These are phyloP conservation scores for Arachis hypogaea DNA, from an alignment of 306 rosid genomes.

Conservation along the genomic window DNA sequence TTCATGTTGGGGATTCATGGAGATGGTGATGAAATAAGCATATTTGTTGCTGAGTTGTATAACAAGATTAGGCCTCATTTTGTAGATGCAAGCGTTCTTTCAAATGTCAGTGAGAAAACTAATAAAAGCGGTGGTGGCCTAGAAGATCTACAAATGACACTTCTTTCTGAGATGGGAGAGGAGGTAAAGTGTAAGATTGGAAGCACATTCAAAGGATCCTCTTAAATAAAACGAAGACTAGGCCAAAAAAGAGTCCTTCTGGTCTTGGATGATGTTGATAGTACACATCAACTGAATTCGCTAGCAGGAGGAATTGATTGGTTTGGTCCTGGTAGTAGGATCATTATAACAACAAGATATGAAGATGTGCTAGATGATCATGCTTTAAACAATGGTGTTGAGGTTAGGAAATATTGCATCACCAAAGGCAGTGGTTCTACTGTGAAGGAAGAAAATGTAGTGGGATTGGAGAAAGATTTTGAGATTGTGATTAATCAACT, in stretches of 20 bases:
- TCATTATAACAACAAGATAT: neutral
- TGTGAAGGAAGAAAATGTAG: neutral
- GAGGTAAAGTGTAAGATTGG: neutral
- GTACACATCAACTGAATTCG: neutral
- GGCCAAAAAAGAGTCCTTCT: neutral
- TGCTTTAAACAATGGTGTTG: neutral
- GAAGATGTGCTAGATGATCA: neutral
- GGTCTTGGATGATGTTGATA: neutral
- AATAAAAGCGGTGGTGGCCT: neutral
- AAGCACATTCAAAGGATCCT: neutral
- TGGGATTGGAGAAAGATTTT: neutral
- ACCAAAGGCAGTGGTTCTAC: neutral
- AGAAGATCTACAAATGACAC: no score
- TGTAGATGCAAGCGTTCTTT: no score
- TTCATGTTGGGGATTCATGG: slow-evolving; percentile 14
- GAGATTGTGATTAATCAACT: neutral
- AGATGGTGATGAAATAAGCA: slow-evolving; percentile 8
- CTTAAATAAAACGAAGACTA: neutral
- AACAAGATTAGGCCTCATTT: no score
- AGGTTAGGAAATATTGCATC: neutral
- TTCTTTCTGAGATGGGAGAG: neutral
- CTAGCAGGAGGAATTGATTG: neutral
- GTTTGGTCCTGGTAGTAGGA: neutral
- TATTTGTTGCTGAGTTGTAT: neutral
- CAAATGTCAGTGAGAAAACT: no score